Conservation (phyloP, 2,329 filamentous ascomycete species). For the Penicillium sp. region DNA sequence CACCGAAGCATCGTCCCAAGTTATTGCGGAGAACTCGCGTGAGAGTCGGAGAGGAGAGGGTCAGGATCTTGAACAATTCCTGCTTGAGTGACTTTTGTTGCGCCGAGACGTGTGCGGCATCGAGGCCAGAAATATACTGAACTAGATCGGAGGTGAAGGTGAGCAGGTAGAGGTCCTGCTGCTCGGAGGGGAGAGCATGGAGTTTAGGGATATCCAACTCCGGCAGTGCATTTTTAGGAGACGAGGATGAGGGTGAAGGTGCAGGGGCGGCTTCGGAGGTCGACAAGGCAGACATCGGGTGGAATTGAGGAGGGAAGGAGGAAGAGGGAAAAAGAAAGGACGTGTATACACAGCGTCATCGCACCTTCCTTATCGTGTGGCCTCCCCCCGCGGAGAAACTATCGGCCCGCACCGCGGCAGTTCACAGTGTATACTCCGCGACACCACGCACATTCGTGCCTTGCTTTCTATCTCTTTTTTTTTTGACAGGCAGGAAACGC, state of each 20-base stretch:
- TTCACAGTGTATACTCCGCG: conserved; percentile 21
- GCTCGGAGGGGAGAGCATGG: conserved; percentile 84
- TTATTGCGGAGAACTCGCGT: conserved; percentile 90
- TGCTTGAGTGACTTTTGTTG: conserved; percentile 93
- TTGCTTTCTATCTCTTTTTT: no score
- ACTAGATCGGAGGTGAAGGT: conserved; percentile 84
- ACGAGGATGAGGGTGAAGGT: conserved; percentile 40
- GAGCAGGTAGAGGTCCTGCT: conserved; percentile 92
- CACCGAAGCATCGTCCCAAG: conserved; percentile 79
- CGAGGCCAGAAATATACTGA: conserved; percentile 73
- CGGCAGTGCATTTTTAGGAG: conserved; percentile 39
- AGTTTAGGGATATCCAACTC: conserved; percentile 92
- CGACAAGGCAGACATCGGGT: conserved; percentile 40
- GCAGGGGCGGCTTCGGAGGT: conserved; percentile 38
- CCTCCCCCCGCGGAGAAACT: conserved; percentile 35
- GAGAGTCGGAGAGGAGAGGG: conserved; percentile 76
- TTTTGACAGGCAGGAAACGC: background rate
- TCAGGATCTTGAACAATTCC: conserved; percentile 91
- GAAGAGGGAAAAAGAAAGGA: conserved; percentile 3
- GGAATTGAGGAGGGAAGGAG: conserved; percentile 9
- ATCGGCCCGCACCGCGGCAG: conserved; percentile 34
- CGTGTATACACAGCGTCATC: conserved; percentile 16
- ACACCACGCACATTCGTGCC: conserved; percentile 2
- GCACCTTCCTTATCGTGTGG: conserved; percentile 26
- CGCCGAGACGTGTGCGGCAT: conserved; percentile 78